phyloP scores from a whole-genome alignment of 257 asterid genomes.

The Solanum peruvianum region DNA sequence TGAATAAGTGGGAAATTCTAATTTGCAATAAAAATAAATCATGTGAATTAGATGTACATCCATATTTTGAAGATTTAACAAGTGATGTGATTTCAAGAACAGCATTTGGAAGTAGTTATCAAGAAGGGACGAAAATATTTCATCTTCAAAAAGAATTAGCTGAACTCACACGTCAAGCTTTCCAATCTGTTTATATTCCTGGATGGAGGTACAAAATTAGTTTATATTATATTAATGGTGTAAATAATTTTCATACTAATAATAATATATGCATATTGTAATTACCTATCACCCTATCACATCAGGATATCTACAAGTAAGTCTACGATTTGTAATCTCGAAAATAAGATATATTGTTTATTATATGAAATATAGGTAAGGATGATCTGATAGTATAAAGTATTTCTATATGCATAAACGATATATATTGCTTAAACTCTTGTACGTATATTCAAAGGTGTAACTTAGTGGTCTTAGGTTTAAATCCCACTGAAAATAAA shows the following conservation, averaged over 20 bases:
- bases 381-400: not conserved
- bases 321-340: not conserved
- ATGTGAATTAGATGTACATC: conserved; percentile 35
- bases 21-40: not conserved
- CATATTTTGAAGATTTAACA: conserved; percentile 26
- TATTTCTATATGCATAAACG: too few relatives aligned
- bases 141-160: conserved; percentile 44
- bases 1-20: conserved; percentile 32
- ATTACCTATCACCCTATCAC: not conserved
- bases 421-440: not conserved
- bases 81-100: conserved; percentile 31
- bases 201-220: conserved; percentile 35
- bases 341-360: not conserved
- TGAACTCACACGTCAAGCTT: conserved; percentile 30
- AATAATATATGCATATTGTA: not conserved
- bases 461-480: not conserved
- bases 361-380: not conserved
- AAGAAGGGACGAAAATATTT: conserved; percentile 26
- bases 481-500: accelerated
- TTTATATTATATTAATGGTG: not conserved
- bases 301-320: not conserved
- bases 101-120: conserved; percentile 32
- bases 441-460: not conserved
- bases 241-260: not conserved
- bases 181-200: conserved; percentile 37